Base-by-base conservation (phyloP, 768 basidiomycete genomes). In the Russula foetens region DNA sequence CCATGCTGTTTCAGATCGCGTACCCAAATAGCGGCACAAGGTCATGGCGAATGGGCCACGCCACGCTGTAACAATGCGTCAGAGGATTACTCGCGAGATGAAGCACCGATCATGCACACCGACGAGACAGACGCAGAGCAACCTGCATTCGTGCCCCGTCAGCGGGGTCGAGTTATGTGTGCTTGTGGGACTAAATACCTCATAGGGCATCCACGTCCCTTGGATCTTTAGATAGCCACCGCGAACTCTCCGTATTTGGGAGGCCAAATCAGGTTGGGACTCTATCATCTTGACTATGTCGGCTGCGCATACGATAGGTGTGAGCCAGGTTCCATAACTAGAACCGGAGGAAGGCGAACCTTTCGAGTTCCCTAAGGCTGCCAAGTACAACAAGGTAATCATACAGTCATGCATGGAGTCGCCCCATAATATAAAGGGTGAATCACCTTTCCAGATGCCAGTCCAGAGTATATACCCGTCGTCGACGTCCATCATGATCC, bases 401-500 rank as follows among this genome's bases (percentile, higher is more conserved):
- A 46, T n/a, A 24, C 19, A 23, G 14, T 48, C 31, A 58, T 44
- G 49, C 28, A 3, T 39, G 45, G 9, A 11, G 11, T 53, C 1
- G 23, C 41, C 15, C 51, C 45, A 31, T 7, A 41, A 24, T 28
- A 26, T 39, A 19, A n/a, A 48, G 33, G 31, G 8, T 0, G 11
- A 62, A 76, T 62, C 60, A 90, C 90, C 91, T 79, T 94, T 94
- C 92, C 92, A 94, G 55, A 94, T 94, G 11, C 90, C 89, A 1
- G 92, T 94, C 91, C 92, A 94, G 19, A 92, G 77, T 59, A 94
- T 86, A 71, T 91, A 93, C 3, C 92, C 92, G 70, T 92, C 91
- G 70, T 94, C 92, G 69, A 90, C 88, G 75, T 94, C 92, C 83
- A 93, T 91, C 92, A 94, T 93, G 68, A 94, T 90, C 88, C 90